These are phyloP conservation scores for Cladosporium cucumerinum DNA, from an alignment of 2,329 filamentous ascomycete species.

Conservation along the genomic window DNA sequence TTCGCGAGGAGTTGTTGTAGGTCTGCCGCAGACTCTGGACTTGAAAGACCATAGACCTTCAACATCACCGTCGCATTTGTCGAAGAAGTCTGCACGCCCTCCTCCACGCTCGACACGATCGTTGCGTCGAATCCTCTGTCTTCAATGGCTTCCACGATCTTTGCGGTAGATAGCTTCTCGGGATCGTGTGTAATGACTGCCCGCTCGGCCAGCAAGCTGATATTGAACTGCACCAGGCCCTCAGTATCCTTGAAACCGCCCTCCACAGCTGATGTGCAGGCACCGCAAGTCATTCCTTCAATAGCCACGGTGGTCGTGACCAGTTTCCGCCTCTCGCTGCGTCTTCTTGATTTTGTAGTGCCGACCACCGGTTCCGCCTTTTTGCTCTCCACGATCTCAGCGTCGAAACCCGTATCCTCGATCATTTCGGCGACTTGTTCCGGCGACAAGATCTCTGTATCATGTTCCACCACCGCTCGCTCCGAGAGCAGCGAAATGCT, in stretches of 20 bases:
- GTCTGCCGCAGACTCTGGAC: conserved; percentile 66
- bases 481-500: conserved; percentile 95
- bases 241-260: conserved; percentile 72
- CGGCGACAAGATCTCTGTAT: conserved; percentile 68
- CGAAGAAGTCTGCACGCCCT: conserved; percentile 57
- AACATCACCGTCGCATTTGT: conserved; percentile 64
- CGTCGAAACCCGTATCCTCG: conserved; percentile 89
- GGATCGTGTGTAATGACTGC: conserved; percentile 84
- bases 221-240: conserved; percentile 85
- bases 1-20: conserved; percentile 67
- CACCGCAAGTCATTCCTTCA: conserved; percentile 96
- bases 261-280: conserved; percentile 90
- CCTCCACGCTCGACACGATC: conserved; percentile 68
- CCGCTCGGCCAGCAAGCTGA: conserved; percentile 87
- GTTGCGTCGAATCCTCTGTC: conserved; percentile 85
- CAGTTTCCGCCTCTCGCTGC: conserved; percentile 38
- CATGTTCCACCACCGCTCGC: conserved; percentile 88
- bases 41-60: conserved; percentile 76
- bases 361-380: conserved; percentile 38
- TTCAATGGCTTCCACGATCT: conserved; percentile 80
- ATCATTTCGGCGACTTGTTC: conserved; percentile 80
- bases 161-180: conserved; percentile 63
- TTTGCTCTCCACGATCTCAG: conserved; percentile 72
- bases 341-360: conserved; percentile 34
- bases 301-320: conserved; percentile 82